Evolutionary conservation across 2,329 filamentous ascomycete species (phyloP), one percentile per base, ranked within the genome.

Genomic region (Colletotrichum lindemuthianum): DNA sequence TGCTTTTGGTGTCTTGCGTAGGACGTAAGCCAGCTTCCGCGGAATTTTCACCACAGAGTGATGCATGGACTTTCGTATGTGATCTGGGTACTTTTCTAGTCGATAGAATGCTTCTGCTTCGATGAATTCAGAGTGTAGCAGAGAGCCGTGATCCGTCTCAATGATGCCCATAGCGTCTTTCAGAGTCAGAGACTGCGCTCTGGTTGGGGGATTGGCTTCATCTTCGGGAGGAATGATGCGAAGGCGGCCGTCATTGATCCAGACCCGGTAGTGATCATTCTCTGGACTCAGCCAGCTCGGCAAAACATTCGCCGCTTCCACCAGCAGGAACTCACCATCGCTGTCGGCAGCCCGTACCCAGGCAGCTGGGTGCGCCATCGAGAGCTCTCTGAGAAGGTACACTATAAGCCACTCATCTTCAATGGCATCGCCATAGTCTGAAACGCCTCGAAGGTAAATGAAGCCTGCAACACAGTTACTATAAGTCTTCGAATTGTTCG

Each of bases 331-430:
- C 74, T 99, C 94, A 70, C 96, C 96, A 77, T 98, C 96, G 52
- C 89, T 90, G 75, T 99, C 96, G 65, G 87, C 89, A 4, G 97
- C 85, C 52, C 92, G 89, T 50, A 93, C 86, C 94, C 95, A 99
- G 8, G 93, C 82, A 65, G 90, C 84, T 5, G 87, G 81, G 71
- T 92, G 92, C 41, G 85, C 83, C 70, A 84, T 91, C 70, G 90
- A 94, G 70, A 98, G 79, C 77, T 97, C 90, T 48, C 92, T 88
- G 36, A 99, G 82, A 6, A 98, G 80, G 78, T 94, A 97, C 16
- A 98, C 94, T 65, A 98, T 90, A 6, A 98, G 86, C 96, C 96
- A 99, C 80, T 99, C 96, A 71, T 99, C 96, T 72, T 97, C 95
- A 4, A 98, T 89, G 0, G 93, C 96, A 77, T 99, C 96, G 8